Conservation (phyloP, 2,329 filamentous ascomycete genomes). For the Trichophyton schoenleinii region DNA sequence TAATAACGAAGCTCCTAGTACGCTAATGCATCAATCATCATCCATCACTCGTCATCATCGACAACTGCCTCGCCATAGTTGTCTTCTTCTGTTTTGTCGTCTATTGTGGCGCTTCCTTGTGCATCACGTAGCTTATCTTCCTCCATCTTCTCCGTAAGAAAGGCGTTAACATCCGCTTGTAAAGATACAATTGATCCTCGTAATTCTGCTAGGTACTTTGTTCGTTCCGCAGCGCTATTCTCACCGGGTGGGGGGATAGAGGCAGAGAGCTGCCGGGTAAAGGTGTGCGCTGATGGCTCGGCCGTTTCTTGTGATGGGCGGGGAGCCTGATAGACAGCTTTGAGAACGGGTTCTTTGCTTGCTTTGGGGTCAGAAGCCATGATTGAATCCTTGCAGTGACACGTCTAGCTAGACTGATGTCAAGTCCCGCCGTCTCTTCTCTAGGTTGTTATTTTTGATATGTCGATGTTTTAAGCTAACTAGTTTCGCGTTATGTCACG, state of each 20-base stretch:
- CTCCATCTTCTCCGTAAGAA: constrained; percentile 50
- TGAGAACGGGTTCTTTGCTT: constrained; percentile 11
- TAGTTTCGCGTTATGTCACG: background rate
- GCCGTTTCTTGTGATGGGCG: constrained; percentile 13
- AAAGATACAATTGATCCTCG: constrained; percentile 38
- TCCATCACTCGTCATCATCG: constrained; percentile 38
- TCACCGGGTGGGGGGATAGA: constrained; percentile 9
- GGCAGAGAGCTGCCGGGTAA: constrained; percentile 23
- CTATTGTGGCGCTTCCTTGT: constrained; percentile 16
- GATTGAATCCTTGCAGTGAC: background rate
- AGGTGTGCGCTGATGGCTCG: constrained; percentile 15
- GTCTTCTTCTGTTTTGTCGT: constrained; percentile 34
- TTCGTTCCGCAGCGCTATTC: constrained; percentile 31
- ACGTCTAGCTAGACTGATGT: too few species aligned
- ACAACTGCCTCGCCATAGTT: constrained; percentile 74
- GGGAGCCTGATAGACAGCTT: constrained; percentile 18
- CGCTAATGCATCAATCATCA: constrained; percentile 10
- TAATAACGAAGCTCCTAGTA: background rate
- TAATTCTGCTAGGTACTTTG: constrained; percentile 42
- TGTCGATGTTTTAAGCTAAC: background rate
- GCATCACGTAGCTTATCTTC: constrained; percentile 40
- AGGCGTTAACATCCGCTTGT: constrained; percentile 47
- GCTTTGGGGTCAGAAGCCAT: constrained; percentile 13
- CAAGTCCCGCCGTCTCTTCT: too few species aligned
- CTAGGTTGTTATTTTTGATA: too few species aligned